A percentile compares a stretch with the other conserved stretches of the same genome.
Conservation (phyloP, 129 eudicot species). For the Dittrichia graveolens region DNA sequence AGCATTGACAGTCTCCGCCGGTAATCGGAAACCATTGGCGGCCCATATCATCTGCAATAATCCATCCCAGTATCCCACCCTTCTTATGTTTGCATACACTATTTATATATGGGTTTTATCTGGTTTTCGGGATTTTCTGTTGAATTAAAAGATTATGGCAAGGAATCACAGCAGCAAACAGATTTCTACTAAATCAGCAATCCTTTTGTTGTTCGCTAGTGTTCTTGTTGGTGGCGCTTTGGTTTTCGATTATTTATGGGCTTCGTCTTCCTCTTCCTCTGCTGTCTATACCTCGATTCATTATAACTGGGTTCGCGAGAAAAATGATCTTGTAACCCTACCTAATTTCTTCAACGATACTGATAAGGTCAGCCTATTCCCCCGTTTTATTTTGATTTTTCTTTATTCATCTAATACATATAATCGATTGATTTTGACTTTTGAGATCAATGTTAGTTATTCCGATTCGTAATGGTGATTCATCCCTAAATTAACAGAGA, state of each 20-base stretch:
- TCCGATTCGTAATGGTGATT: neutral
- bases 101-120: slow-evolving; percentile 20
- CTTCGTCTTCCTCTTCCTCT: slow-evolving; percentile 46
- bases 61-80: slow-evolving; percentile 10
- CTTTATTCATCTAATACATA: neutral
- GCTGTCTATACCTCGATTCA: slow-evolving; percentile 25
- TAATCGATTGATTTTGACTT: slow-evolving; percentile 5
- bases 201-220: slow-evolving; percentile 29
- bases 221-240: slow-evolving; percentile 46
- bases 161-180: slow-evolving; percentile 40
- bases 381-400: neutral
- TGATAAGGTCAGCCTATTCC: slow-evolving; percentile 29
- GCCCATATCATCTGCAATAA: slow-evolving; percentile 23
- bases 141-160: slow-evolving; percentile 19
- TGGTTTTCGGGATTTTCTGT: slow-evolving; percentile 6
- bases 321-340: slow-evolving; percentile 32
- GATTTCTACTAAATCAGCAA: slow-evolving; percentile 36
- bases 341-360: slow-evolving; percentile 24
- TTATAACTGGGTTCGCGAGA: slow-evolving; percentile 38
- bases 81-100: neutral
- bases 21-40: slow-evolving; percentile 56
- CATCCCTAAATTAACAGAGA: neutral
- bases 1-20: slow-evolving; percentile 23
- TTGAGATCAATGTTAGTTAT: neutral
- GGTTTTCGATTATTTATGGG: slow-evolving; percentile 40